Conservation (phyloP, 768 basidiomycete genomes). For the Suillus variegatus region DNA sequence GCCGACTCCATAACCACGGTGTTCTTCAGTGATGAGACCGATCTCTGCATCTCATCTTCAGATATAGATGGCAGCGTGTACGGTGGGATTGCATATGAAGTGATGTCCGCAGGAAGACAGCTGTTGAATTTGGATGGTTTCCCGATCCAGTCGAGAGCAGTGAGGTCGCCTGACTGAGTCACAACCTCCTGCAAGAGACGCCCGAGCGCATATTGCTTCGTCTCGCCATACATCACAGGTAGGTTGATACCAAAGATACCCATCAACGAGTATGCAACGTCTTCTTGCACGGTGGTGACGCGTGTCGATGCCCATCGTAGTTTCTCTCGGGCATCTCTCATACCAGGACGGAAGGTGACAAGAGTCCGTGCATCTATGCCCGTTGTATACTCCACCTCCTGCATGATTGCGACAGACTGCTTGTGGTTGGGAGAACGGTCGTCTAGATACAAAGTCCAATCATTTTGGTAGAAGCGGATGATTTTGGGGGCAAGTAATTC, state of each 20-base stretch:
- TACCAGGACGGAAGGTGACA: not conserved
- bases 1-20: not conserved
- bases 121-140: not conserved
- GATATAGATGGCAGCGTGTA: not conserved
- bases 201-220: not conserved
- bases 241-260: not conserved
- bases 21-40: not conserved
- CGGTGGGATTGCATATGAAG: not conserved
- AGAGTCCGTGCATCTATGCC: not conserved
- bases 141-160: not conserved
- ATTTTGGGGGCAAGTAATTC: not conserved
- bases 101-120: not conserved
- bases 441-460: not conserved
- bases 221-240: not conserved
- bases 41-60: not conserved
- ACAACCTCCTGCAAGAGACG: slow-evolving; percentile 1
- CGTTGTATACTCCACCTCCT: not conserved
- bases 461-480: not conserved
- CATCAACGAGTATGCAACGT: not conserved
- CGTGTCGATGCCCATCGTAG: not conserved
- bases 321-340: not conserved
- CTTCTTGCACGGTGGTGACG: not conserved
- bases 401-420: not conserved
- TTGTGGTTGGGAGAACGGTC: not conserved
- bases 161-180: not conserved